Evolutionary conservation across 768 basidiomycete species (phyloP).

Genomic region (Leccinum subgranulosum): DNA sequence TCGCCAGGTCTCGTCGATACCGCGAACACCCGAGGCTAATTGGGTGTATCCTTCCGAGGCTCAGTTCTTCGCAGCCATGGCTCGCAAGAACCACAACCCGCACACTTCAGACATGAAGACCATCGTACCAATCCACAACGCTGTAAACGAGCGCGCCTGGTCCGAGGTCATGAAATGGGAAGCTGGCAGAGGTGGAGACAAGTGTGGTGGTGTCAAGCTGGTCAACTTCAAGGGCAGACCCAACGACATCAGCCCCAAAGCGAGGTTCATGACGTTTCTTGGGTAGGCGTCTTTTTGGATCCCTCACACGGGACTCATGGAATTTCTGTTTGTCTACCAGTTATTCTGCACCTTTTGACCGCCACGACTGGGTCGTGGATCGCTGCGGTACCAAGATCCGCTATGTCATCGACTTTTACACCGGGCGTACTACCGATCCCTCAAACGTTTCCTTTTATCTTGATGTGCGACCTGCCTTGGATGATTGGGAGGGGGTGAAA

Average conservation of each 20-base stretch:
- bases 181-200: conserved; percentile 71
- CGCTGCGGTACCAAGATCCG: conserved; percentile 86
- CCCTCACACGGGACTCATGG: background rate
- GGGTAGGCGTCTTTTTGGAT: conserved; percentile 56
- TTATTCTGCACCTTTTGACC: conserved; percentile 91
- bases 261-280: conserved; percentile 74
- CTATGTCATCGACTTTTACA: conserved; percentile 99
- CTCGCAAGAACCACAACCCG: conserved; percentile 90
- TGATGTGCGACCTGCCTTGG: conserved; percentile 91
- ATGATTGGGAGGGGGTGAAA: conserved; percentile 89
- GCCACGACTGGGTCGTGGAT: conserved; percentile 96
- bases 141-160: conserved; percentile 96
- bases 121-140: conserved; percentile 98
- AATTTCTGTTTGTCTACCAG: conserved; percentile 38
- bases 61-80: conserved; percentile 99
- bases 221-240: conserved; percentile 92
- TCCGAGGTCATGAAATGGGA: conserved; percentile 82
- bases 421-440: conserved; percentile 56
- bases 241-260: conserved; percentile 73
- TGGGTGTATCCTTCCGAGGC: conserved; percentile 99
- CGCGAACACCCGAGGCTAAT: conserved; percentile 62
- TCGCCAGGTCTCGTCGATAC: conserved; percentile 87
- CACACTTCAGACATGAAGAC: conserved; percentile 88
- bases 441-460: conserved; percentile 81
- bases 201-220: conserved; percentile 77